These are phyloP conservation scores for Trametes sp. DNA, from an alignment of 1,284 basidiomycete genomes.

Conservation along the genomic window DNA sequence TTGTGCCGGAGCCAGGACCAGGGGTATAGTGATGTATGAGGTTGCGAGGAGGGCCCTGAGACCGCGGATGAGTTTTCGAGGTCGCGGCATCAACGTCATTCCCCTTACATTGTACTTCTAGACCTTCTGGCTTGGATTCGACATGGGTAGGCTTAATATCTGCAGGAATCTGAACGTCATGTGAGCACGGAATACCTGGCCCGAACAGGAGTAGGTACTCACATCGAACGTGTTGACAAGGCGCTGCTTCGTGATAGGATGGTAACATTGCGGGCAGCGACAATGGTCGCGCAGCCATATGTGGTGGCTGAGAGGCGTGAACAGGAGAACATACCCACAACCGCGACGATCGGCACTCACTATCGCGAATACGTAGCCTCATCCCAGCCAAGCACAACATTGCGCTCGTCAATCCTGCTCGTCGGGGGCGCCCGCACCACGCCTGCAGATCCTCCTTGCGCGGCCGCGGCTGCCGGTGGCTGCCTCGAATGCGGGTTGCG, in stretches of 20 bases:
- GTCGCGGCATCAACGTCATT: no score
- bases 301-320: no score
- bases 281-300: conserved; percentile 89
- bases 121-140: conserved; percentile 67
- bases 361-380: conserved; percentile 72
- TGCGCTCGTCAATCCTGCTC: conserved; percentile 61
- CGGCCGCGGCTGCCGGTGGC: background rate
- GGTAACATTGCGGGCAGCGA: conserved; percentile 88
- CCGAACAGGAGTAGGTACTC: conserved; percentile 26
- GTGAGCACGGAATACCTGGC: background rate
- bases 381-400: conserved; percentile 75
- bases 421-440: conserved; percentile 55
- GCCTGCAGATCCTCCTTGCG: background rate
- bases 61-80: conserved; percentile 5
- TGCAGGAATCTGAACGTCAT: conserved; percentile 66
- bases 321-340: no score
- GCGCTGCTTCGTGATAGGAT: conserved; percentile 90
- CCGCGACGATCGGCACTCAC: conserved; percentile 53
- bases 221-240: conserved; percentile 88
- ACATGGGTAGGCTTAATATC: conserved; percentile 75
- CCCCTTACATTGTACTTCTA: conserved; percentile 71
- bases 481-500: background rate
- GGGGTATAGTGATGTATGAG: conserved; percentile 83
- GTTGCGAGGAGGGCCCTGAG: conserved; percentile 65
- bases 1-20: conserved; percentile 85